Evolutionary conservation across 208 protist species (phyloP), one percentile per base, ranked within the genome.

Genomic region (Trypanosoma theileri): DNA sequence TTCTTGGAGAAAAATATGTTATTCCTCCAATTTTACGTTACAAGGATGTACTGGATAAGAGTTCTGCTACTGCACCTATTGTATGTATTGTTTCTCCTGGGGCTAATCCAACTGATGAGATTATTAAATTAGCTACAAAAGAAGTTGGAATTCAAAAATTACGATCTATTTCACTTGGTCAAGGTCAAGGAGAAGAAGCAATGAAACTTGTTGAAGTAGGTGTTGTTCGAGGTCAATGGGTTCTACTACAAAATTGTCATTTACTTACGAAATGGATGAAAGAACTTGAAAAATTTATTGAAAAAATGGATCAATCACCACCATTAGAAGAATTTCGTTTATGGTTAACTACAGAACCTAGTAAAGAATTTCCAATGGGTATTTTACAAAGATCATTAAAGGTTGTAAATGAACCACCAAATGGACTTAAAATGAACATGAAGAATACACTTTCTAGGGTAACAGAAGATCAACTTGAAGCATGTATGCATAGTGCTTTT

Each of bases 191-290:
- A 17, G 89, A 96, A 65, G 89, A 98, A 73, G 98, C 98, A 11
- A 95, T 98, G 85, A 79, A 90, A 64, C 75, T 99, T 53, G 82
- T 99, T 14, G 95, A 99, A 80, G 84, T 89, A 13, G 98, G 97
- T 46, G 81, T 93, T 6, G 82, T 88, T 57, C 85, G 98, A 14
- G 98, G 98, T 1, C 97, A 99, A 59, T 99, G 98, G 98, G 96
- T 99, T 54, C 81, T 99, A 62, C 86, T 99, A 50, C 97, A 99
- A 83, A 99, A 99, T 82, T 99, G 98, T 81, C 98, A 99, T 75
- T 80, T 99, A 64, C 84, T 99, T 1, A 90, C 97, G 13, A 88
- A 79, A 21, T 99, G 98, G 98, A 98, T 99, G 84, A 97, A 98
- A 76, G 89, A 96, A 45, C 85, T 99, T 21, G 98, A 99, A 79